Conservation (phyloP, 306 rosid genomes). For the Leucaena leucocephala region DNA sequence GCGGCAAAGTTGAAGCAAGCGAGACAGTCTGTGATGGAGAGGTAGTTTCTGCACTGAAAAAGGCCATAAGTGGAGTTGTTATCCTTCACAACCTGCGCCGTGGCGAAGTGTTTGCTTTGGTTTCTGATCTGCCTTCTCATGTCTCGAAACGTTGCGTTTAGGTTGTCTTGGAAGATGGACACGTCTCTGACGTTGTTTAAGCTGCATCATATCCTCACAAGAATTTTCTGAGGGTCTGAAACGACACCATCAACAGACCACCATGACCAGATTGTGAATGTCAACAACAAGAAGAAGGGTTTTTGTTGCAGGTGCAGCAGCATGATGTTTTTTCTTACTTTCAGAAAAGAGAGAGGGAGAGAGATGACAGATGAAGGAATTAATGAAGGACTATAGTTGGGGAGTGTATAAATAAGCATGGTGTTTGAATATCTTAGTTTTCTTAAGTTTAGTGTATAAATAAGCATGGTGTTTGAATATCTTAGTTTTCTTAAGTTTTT, state of each 20-base stretch:
- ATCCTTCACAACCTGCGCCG: neutral
- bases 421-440: neutral
- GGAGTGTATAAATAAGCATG: neutral
- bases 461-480: neutral
- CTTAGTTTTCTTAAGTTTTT: neutral
- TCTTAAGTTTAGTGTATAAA: no score
- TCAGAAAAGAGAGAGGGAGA: neutral
- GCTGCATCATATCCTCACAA: conserved; percentile 50
- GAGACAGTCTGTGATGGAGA: neutral
- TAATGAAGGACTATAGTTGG: neutral
- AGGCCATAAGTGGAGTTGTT: no score
- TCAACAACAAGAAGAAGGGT: neutral
- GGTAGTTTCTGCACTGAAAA: neutral
- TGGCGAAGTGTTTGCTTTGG: neutral
- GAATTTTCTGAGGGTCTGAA: conserved; percentile 46
- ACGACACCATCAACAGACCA: neutral
- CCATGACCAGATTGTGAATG: conserved; percentile 12
- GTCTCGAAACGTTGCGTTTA: neutral
- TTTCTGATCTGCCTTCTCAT: neutral
- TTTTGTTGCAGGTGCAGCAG: neutral
- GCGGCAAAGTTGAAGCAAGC: neutral
- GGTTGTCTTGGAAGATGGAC: conserved; percentile 23
- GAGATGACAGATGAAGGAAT: neutral
- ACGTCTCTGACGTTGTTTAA: conserved; percentile 42
- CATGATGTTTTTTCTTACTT: neutral